Evolutionary conservation across 2,329 filamentous ascomycete species (phyloP), one percentile per base, ranked within the genome.

Genomic region (Alternaria arborescens): DNA sequence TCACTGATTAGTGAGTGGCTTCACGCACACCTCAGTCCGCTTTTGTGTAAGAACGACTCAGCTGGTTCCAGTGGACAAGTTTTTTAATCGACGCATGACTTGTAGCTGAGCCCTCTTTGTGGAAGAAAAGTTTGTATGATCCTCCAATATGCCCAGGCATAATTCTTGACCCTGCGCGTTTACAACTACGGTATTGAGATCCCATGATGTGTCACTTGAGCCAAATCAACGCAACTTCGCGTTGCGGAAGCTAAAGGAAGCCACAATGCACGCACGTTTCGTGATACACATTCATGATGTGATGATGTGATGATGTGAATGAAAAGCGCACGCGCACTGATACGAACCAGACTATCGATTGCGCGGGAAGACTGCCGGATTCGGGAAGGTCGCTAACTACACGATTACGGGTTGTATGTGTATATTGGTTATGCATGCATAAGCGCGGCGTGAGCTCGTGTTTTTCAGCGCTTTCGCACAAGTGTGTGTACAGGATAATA

Each of bases 341-440:
- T 60, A 60, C 57, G 57, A 60, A 40, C 32, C 40, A 48, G 32
- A 60, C 57, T 60, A 60, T 60, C 52, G 57, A 56, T 52, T 56
- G 46, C 11, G 46, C 52, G 52, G 57, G 38, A 46, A 34, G 12
- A 32, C 24, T 60, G 11, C 52, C 57, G 11, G 6, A 60, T 46
- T n/a, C 36, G 46, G 57, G 30, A 50, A 38, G 16, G 41, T 40
- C 12, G 30, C 38, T 12, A 55, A 40, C 4, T 34, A 51, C 30
- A 41, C 57, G 46, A 60, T 34, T 51, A 56, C 40, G 46, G 52
- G 44, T 32, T 46, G 52, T 44, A 50, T 40, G 41, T 58, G 40
- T 26, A 22, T 34, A 34, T 46, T 56, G 52, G 18, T 38, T 16
- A 36, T 36, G 55, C 50, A 43, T 60, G 57, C 52, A 40, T 56